phyloP scores from a whole-genome alignment of 148 eudicot genomes.

The Cornus florida region DNA sequence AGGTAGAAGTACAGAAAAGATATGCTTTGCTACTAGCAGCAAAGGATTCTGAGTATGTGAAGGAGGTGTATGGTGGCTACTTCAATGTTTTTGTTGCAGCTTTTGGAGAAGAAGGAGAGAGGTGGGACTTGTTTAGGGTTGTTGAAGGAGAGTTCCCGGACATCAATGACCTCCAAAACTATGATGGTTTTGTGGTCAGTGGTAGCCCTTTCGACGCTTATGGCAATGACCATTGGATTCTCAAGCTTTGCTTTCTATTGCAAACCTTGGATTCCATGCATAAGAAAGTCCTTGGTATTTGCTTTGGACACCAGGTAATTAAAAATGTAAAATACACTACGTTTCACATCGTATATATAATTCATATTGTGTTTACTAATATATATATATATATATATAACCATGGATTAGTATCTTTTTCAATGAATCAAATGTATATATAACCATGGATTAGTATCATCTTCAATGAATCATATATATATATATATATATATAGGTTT shows the following conservation, averaged over 20 bases:
- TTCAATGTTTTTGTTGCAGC: constrained; percentile 59
- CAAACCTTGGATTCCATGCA: constrained; percentile 46
- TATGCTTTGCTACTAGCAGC: constrained; percentile 60
- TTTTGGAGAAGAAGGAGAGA: constrained; percentile 62
- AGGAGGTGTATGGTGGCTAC: constrained; percentile 64
- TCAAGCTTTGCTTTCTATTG: constrained; percentile 56
- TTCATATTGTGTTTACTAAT: too few species aligned
- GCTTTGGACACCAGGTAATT: constrained; percentile 78
- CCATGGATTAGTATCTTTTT: too few species aligned
- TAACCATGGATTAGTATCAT: too few species aligned
- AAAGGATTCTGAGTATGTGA: constrained; percentile 66
- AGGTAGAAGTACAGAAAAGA: constrained; percentile 30
- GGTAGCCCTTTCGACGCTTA: constrained; percentile 78
- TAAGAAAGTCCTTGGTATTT: constrained; percentile 71
- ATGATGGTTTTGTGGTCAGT: constrained; percentile 73
- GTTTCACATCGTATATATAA: not conserved
- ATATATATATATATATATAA: not conserved
- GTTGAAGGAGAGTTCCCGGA: constrained; percentile 69
- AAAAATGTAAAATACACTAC: not conserved
- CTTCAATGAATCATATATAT: too few species aligned
- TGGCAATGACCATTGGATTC: constrained; percentile 66
- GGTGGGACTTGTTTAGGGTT: constrained; percentile 69
- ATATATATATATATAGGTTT: constrained; percentile 17
- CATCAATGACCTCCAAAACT: constrained; percentile 37
- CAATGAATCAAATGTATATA: too few species aligned